These are phyloP conservation scores for Botrytis cinerea DNA, from an alignment of 2,329 filamentous ascomycete species.

Conservation along the genomic window DNA sequence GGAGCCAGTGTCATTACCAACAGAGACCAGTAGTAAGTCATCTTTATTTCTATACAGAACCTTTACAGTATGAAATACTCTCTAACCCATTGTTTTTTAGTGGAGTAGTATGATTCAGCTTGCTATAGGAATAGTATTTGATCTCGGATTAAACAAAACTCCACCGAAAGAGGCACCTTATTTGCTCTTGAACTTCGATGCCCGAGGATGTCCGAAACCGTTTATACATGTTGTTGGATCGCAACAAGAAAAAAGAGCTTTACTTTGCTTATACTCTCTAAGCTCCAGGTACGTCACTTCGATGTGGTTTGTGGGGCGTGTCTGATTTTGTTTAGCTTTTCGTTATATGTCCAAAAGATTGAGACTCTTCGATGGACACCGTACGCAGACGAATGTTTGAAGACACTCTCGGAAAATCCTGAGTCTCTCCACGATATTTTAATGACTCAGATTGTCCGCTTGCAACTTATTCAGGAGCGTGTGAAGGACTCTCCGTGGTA, in stretches of 20 bases:
- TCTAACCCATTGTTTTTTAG: background rate
- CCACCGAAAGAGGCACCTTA: slow-evolving; percentile 23
- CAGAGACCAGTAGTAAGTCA: slow-evolving; percentile 12
- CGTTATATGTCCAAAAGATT: slow-evolving; percentile 48
- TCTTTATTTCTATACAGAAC: background rate
- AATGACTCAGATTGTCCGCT: slow-evolving; percentile 48
- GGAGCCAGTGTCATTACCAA: slow-evolving; percentile 40
- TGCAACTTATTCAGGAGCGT: slow-evolving; percentile 38
- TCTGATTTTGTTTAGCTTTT: slow-evolving; percentile 39
- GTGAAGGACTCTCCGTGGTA: slow-evolving; percentile 15
- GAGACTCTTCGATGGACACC: slow-evolving; percentile 58
- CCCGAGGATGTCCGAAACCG: slow-evolving; percentile 21
- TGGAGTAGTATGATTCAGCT: slow-evolving; percentile 27
- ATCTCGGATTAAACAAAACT: slow-evolving; percentile 29
- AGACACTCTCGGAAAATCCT: slow-evolving; percentile 47
- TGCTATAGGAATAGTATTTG: slow-evolving; percentile 27
- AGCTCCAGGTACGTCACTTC: slow-evolving; percentile 43
- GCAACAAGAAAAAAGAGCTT: slow-evolving; percentile 52
- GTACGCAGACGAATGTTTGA: slow-evolving; percentile 59
- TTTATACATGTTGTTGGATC: slow-evolving; percentile 41
- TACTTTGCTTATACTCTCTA: slow-evolving; percentile 51
- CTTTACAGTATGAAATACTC: background rate
- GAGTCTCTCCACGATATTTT: slow-evolving; percentile 54
- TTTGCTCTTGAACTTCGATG: slow-evolving; percentile 16
- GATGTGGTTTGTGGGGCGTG: background rate